Conservation (phyloP, 768 basidiomycete species). For the Leccinum rimulosum region DNA sequence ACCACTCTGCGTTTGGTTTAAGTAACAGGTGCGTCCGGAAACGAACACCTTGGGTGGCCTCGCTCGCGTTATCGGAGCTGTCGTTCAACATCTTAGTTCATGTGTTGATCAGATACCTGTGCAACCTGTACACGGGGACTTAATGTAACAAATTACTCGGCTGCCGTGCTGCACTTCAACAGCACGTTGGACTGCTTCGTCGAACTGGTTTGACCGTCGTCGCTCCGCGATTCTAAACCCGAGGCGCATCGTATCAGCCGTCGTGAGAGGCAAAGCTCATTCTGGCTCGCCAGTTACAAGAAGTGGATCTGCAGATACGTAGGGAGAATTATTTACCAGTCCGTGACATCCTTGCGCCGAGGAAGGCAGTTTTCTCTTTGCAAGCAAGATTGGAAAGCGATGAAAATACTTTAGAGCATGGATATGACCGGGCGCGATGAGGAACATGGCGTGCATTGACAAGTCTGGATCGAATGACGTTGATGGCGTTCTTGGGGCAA, state of each 20-base stretch:
- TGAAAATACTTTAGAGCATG: not conserved
- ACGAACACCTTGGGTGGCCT: not conserved
- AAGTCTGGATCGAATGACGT: not conserved
- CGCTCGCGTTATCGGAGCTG: too few species aligned
- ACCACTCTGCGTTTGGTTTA: not conserved
- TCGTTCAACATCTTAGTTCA: not conserved
- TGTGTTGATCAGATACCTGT: not conserved
- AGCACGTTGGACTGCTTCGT: not conserved
- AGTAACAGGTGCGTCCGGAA: not conserved
- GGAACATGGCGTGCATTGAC: not conserved
- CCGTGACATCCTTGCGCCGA: not conserved
- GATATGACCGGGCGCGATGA: not conserved
- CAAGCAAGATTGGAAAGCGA: not conserved
- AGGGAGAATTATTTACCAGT: not conserved
- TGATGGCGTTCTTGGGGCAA: not conserved
- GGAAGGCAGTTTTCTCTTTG: not conserved
- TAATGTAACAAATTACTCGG: not conserved
- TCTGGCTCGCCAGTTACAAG: not conserved
- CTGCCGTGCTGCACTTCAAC: not conserved
- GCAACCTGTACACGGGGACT: not conserved
- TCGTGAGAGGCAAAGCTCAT: constrained; percentile 1
- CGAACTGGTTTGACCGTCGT: not conserved
- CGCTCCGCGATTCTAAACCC: not conserved
- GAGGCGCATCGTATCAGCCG: not conserved
- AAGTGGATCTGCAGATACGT: not conserved